Conservation (phyloP, 2,329 filamentous ascomycete genomes). For the Sporothrix mexicana region DNA sequence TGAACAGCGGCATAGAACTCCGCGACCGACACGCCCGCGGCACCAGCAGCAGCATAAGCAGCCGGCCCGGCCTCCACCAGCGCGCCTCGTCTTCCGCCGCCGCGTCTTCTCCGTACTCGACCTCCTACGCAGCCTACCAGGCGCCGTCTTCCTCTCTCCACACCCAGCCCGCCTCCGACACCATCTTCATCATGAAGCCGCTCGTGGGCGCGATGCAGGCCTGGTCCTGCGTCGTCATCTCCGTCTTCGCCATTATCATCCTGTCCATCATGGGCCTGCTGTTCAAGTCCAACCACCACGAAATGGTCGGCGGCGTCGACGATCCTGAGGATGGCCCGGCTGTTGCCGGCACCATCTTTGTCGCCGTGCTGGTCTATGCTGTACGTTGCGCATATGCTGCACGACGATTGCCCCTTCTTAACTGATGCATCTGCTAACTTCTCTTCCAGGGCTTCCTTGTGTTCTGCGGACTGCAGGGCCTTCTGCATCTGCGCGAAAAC, state of each 20-base stretch:
- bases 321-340: conserved; percentile 75
- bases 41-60: conserved; percentile 39
- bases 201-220: conserved; percentile 90
- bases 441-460: conserved; percentile 76
- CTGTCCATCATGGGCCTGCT: conserved; percentile 70
- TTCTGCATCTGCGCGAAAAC: conserved; percentile 82
- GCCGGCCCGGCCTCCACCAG: conserved; percentile 29
- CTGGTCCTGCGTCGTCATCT: conserved; percentile 85
- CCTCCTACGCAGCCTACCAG: conserved; percentile 16
- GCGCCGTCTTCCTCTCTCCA: conserved; percentile 18
- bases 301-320: conserved; percentile 76
- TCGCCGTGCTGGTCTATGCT: conserved; percentile 84
- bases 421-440: neutral
- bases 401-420: neutral
- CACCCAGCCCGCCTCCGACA: conserved; percentile 26
- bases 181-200: conserved; percentile 78
- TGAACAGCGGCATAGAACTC: conserved; percentile 37
- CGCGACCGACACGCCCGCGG: conserved; percentile 36
- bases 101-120: conserved; percentile 7
- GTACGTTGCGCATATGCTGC: conserved; percentile 61
- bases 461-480: conserved; percentile 89
- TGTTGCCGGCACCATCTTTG: conserved; percentile 85
- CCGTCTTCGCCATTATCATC: conserved; percentile 69
- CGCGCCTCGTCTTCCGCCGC: conserved; percentile 16
- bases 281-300: conserved; percentile 80